Conservation (phyloP, 495 filamentous ascomycete species). For the Penicillium soppii region DNA sequence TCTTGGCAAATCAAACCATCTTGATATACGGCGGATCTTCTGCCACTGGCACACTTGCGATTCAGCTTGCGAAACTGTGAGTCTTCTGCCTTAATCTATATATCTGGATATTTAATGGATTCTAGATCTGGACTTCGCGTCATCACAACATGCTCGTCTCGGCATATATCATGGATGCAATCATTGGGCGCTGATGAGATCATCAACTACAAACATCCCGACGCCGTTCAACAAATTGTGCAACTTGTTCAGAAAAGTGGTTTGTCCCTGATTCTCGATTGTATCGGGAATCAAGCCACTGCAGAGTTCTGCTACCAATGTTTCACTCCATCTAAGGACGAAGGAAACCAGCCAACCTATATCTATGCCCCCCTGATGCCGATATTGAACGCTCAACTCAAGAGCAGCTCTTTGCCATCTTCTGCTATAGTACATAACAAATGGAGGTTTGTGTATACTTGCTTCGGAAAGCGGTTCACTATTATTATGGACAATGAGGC, state of each 20-base stretch:
- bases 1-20: neutral
- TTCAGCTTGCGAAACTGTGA: slow-evolving; percentile 3
- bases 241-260: neutral
- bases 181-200: neutral
- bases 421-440: neutral
- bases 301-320: neutral
- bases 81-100: neutral
- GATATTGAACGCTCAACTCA: neutral
- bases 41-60: slow-evolving; percentile 1
- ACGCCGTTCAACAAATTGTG: neutral
- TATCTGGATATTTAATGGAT: neutral
- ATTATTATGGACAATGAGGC: neutral
- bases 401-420: neutral
- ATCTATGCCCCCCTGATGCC: neutral
- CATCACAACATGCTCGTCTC: neutral
- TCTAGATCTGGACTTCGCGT: neutral
- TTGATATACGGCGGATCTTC: neutral
- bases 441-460: neutral
- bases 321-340: neutral
- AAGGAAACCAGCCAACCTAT: neutral
- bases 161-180: neutral
- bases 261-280: neutral
- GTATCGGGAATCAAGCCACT: neutral
- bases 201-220: neutral
- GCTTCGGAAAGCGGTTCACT: neutral